Base-by-base conservation (phyloP, 176 grass and related monocot genomes). In the Raddia guianensis region DNA sequence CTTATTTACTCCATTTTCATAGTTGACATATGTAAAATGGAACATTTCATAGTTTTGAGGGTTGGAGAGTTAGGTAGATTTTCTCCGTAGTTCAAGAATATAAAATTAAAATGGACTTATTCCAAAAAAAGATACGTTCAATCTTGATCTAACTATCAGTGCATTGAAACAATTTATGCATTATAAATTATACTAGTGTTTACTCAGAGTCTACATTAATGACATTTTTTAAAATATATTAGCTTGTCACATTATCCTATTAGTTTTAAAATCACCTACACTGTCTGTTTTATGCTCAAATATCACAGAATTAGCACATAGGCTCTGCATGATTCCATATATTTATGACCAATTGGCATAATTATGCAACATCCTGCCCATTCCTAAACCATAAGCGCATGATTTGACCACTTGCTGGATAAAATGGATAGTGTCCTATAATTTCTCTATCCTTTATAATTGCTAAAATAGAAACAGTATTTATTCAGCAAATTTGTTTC, bases 251-350 rank as follows among this genome's bases (percentile, higher is more conserved):
- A 75, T 65, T 19, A 48, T 70, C 16, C 7, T 8, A 2, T 49
- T 58, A 37, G 19, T 59, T 74, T 74, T 12, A 65, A 65, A 54
- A 48, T 46, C 16, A 35, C 14, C 47, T 11, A 61, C 27, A 49
- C 2, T 35, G 16, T 73, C 44, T 14, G 15, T 55, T 74, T 43
- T 5, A 67, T 12, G 1, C 16, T 68, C 9, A 11, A 73, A 59
- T 56, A 47, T 57, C 52, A 74, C 27, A 76, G 20, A 56, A 76
- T 69, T 62, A 43, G 14, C 66, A 49, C 33, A 43, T n/a, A 78
- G 6, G 3, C 46, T 48, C 20, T 46, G 68, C 32, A 45, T 43
- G 70, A 47, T 72, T 18, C 42, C 18, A 68, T 47, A 48, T 60
- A 32, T 49, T 49, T 58, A 59, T 59, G 32, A 14, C 52, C 15